Conservation (phyloP, 345 rosid genomes). For the Eucalyptus sp. region DNA sequence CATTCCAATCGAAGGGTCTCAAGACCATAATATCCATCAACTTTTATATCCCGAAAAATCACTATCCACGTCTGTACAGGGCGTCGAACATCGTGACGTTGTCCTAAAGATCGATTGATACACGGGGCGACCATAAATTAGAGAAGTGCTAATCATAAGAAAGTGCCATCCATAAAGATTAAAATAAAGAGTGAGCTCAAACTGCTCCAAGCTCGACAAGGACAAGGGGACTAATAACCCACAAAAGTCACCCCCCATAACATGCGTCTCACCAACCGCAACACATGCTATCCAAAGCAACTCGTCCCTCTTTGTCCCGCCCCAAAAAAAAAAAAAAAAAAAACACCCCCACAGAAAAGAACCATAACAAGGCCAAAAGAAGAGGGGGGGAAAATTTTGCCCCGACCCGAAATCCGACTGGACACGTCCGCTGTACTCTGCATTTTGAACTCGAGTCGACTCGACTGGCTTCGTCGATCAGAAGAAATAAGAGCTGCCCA, state of each 20-base stretch:
- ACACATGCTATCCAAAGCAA: background rate
- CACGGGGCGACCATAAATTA: background rate
- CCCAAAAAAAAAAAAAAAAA: background rate
- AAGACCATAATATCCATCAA: background rate
- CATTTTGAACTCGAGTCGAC: background rate
- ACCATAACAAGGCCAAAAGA: background rate
- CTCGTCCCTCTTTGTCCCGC: background rate
- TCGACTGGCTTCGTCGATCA: background rate
- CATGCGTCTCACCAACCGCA: background rate
- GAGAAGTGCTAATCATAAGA: background rate
- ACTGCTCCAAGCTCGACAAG: background rate
- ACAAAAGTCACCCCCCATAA: background rate
- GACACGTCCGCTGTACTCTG: background rate
- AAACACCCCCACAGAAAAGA: background rate
- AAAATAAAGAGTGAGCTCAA: background rate
- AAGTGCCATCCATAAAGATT: background rate
- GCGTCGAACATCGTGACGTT: background rate
- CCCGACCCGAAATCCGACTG: background rate
- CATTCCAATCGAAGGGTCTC: background rate
- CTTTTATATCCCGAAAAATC: background rate
- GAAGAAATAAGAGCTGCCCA: slow-evolving; percentile 37
- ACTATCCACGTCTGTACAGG: background rate
- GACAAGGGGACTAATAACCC: background rate
- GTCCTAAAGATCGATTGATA: background rate
- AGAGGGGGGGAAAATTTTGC: background rate